These are phyloP conservation scores for Botrytis elliptica DNA, from an alignment of 2,329 filamentous ascomycete species.

Conservation along the genomic window DNA sequence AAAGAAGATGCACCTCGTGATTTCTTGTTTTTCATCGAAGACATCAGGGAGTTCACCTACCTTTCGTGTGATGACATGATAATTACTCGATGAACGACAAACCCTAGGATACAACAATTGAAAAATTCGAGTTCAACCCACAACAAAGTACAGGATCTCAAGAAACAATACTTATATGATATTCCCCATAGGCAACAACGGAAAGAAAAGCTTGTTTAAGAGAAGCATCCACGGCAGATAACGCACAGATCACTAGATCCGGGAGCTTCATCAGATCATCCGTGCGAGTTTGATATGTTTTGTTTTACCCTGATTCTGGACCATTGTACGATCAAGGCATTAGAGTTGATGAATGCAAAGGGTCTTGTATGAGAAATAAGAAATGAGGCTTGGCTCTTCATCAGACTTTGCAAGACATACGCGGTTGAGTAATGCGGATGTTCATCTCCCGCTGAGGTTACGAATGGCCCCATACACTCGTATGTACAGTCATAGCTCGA, in stretches of 20 bases:
- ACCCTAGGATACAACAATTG: too few relatives aligned
- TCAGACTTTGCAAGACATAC: not conserved
- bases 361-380: not conserved
- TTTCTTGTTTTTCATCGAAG: not conserved
- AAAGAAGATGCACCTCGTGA: not conserved
- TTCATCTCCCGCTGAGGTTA: not conserved
- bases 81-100: not conserved
- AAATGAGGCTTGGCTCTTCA: not conserved
- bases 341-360: too few relatives aligned
- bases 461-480: not conserved
- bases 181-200: not conserved
- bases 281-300: constrained; percentile 10
- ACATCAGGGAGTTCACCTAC: not conserved
- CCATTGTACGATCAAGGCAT: not conserved
- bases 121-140: not conserved
- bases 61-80: constrained; percentile 4
- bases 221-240: not conserved
- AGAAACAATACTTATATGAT: not conserved
- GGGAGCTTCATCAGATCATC: not conserved
- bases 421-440: not conserved
- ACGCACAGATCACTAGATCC: not conserved
- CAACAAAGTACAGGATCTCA: not conserved
- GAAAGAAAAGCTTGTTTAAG: not conserved
- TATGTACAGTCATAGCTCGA: not conserved
- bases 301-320: not conserved